Conservation (phyloP, 257 asterid species). For the Ligustrum vulgare region DNA sequence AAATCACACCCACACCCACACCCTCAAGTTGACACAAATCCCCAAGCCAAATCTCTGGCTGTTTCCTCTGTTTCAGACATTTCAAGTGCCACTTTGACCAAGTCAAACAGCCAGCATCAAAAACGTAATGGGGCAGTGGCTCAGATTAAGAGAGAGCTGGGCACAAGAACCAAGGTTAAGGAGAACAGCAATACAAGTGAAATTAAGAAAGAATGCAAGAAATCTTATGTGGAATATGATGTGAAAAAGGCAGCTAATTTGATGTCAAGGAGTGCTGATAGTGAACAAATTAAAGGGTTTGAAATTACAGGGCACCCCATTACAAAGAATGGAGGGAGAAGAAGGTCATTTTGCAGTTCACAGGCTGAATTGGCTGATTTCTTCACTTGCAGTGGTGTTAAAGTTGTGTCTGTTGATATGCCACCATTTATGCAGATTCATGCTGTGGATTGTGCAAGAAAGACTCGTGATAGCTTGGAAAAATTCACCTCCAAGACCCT, state of each 20-base stretch:
- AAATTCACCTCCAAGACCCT: conserved; percentile 93
- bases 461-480: conserved; percentile 84
- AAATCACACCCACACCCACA: conserved; percentile 24
- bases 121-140: conserved; percentile 13
- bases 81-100: conserved; percentile 58
- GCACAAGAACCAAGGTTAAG: conserved; percentile 41
- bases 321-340: conserved; percentile 41
- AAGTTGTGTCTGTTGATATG: conserved; percentile 91
- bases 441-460: conserved; percentile 89
- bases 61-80: conserved; percentile 30
- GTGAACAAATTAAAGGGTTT: conserved; percentile 29
- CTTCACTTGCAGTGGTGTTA: conserved; percentile 67
- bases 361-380: conserved; percentile 70
- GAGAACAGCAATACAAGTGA: conserved; percentile 27
- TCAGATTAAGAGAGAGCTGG: conserved; percentile 12
- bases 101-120: conserved; percentile 63
- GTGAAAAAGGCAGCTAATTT: conserved; percentile 36
- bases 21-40: conserved; percentile 32
- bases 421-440: conserved; percentile 97
- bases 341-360: conserved; percentile 69
- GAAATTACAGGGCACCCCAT: conserved; percentile 29
- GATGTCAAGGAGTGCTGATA: conserved; percentile 20
- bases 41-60: conserved; percentile 31
- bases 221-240: conserved; percentile 41
- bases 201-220: conserved; percentile 30